These are phyloP conservation scores for Mortierella alpina DNA, from an alignment of 192 early-diverging fungal genomes.

Conservation along the genomic window DNA sequence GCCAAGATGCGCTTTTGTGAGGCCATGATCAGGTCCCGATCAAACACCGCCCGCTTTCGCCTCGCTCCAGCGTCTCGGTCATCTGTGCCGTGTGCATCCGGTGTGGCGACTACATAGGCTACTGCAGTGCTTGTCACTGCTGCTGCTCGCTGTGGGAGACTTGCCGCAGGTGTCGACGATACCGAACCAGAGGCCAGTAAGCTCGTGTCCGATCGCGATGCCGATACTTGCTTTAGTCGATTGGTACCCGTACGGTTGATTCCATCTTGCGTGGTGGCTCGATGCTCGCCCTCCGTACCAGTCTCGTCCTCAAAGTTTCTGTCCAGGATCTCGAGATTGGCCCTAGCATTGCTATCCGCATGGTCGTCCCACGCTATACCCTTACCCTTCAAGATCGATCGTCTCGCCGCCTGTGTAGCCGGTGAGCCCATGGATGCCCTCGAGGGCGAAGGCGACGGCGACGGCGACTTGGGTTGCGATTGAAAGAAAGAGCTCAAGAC, in stretches of 20 bases:
- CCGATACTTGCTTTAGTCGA: neutral
- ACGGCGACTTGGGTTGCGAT: neutral
- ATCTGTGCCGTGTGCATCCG: conserved; percentile 5
- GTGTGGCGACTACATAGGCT: conserved; percentile 43
- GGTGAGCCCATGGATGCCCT: neutral
- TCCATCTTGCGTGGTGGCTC: no score
- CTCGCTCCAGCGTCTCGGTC: conserved; percentile 10
- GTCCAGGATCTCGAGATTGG: neutral
- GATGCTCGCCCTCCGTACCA: neutral
- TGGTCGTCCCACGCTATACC: neutral
- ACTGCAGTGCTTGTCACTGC: conserved; percentile 36
- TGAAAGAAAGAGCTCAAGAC: conserved; percentile 34
- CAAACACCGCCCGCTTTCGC: conserved; percentile 29
- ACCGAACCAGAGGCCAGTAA: neutral
- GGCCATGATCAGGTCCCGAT: conserved; percentile 37
- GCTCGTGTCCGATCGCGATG: neutral
- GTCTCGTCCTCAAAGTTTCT: neutral
- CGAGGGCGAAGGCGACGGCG: neutral
- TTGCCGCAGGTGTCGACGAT: conserved; percentile 5
- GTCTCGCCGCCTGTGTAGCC: neutral
- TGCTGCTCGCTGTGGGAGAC: conserved; percentile 15
- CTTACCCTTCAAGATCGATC: conserved; percentile 20
- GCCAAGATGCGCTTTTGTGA: conserved; percentile 48
- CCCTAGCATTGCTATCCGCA: neutral
- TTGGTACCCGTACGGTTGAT: neutral